A percentile compares a stretch with the other conserved stretches of the same genome.
phyloP scores from a whole-genome alignment of 1,284 basidiomycete genomes.

The Meripilus lineatus region DNA sequence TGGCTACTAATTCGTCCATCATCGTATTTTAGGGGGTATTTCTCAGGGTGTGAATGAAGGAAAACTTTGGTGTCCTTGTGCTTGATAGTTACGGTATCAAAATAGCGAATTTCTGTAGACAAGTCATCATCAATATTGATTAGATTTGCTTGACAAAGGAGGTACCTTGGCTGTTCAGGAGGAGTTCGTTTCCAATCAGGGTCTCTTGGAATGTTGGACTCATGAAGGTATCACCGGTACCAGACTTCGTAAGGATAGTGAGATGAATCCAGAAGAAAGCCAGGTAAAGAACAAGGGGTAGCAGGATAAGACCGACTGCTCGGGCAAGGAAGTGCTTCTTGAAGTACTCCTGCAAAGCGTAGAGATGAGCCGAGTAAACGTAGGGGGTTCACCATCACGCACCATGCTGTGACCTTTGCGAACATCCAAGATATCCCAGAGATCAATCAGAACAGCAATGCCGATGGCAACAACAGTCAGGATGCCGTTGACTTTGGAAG shows the following conservation, averaged over 20 bases:
- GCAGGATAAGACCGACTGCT: conserved; percentile 79
- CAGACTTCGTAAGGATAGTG: conserved; percentile 83
- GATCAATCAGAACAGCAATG: conserved; percentile 85
- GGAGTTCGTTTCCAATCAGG: conserved; percentile 85
- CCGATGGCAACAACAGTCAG: conserved; percentile 91
- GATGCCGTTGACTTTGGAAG: conserved; percentile 97
- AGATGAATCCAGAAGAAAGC: conserved; percentile 98
- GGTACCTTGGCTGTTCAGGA: conserved; percentile 85
- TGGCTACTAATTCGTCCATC: conserved; percentile 95
- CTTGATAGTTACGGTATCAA: conserved; percentile 81
- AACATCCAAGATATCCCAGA: conserved; percentile 94
- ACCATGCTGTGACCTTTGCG: conserved; percentile 84
- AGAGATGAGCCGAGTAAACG: conserved; percentile 5
- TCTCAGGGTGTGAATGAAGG: conserved; percentile 89
- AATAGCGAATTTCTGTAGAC: conserved; percentile 83
- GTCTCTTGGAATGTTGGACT: conserved; percentile 98
- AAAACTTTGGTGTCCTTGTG: conserved; percentile 94
- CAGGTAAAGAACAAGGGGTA: conserved; percentile 89
- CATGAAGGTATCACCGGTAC: conserved; percentile 96
- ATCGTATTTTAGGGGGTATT: conserved; percentile 91
- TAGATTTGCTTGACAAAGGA: conserved; percentile 1
- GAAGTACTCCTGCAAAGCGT: conserved; percentile 75
- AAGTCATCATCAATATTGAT: conserved; percentile 3
- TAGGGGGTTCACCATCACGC: conserved; percentile 22
- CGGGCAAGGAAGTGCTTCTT: conserved; percentile 87